phyloP scores from a whole-genome alignment of 2,329 filamentous ascomycete species.

The Colletotrichum sp. region DNA sequence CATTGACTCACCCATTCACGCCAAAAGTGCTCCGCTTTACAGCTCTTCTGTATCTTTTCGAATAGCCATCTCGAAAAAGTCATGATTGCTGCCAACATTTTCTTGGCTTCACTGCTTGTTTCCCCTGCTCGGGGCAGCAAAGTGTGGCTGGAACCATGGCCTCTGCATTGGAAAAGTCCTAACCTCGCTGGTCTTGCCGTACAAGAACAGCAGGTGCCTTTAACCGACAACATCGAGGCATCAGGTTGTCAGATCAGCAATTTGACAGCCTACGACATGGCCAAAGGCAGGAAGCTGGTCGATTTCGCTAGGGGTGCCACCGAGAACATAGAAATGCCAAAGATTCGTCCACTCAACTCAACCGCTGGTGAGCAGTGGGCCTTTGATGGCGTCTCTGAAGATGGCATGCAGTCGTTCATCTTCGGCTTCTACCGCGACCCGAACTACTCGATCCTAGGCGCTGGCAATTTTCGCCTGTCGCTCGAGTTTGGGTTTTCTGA shows the following conservation, averaged over 20 bases:
- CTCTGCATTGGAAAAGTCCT: not conserved
- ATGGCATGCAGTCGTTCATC: constrained; percentile 26
- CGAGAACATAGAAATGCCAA: constrained; percentile 22
- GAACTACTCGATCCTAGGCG: constrained; percentile 30
- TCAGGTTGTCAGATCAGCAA: not conserved
- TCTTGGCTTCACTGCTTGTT: not conserved
- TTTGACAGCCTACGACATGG: not conserved
- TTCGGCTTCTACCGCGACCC: constrained; percentile 35
- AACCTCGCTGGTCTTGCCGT: not conserved
- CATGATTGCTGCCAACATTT: not conserved
- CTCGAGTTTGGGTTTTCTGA: constrained; percentile 27
- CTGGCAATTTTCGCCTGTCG: constrained; percentile 30
- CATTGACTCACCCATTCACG: not conserved
- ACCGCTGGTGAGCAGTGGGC: constrained; percentile 34
- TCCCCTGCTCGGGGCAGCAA: not conserved
- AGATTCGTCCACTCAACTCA: constrained; percentile 27
- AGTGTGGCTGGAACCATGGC: not conserved
- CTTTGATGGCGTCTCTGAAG: constrained; percentile 30
- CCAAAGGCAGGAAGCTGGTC: constrained; percentile 12
- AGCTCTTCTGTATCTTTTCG: not conserved
- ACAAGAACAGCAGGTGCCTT: not conserved
- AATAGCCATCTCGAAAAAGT: not conserved
- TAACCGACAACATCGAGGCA: not conserved
- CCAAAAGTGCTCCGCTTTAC: fast-evolving
- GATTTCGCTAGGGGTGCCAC: not conserved